phyloP scores from a whole-genome alignment of 2,329 filamentous ascomycete species.

The Ophiocordyceps robertsii region DNA sequence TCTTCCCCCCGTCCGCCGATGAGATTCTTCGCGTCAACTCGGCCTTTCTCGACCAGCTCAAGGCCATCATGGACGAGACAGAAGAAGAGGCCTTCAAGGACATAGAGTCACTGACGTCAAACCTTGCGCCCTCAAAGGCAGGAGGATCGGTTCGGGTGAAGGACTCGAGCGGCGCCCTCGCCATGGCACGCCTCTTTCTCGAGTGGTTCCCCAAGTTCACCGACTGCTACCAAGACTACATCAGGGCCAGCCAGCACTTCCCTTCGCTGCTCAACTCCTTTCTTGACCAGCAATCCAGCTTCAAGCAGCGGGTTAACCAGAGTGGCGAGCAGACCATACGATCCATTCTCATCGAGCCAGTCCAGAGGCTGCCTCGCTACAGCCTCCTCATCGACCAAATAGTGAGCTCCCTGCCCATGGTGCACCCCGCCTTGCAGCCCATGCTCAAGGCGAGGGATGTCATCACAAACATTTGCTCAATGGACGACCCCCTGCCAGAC shows the following conservation, averaged over 20 bases:
- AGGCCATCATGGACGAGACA: conserved; percentile 64
- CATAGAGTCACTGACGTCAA: conserved; percentile 45
- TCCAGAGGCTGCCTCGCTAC: conserved; percentile 87
- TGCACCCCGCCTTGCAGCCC: conserved; percentile 69
- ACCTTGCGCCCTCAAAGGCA: conserved; percentile 26
- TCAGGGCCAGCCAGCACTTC: conserved; percentile 79
- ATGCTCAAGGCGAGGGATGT: conserved; percentile 86
- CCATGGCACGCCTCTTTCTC: conserved; percentile 67
- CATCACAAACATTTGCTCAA: conserved; percentile 90
- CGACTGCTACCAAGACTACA: conserved; percentile 84
- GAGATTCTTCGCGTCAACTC: conserved; percentile 72
- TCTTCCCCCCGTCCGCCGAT: conserved; percentile 74
- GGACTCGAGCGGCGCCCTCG: conserved; percentile 65
- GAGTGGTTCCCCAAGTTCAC: conserved; percentile 93
- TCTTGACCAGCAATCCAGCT: conserved; percentile 68
- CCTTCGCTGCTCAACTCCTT: conserved; percentile 69
- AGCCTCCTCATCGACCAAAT: conserved; percentile 96
- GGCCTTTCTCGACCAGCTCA: conserved; percentile 64
- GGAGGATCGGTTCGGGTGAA: conserved; percentile 34
- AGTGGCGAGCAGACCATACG: conserved; percentile 83
- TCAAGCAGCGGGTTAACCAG: conserved; percentile 66
- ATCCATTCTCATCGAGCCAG: conserved; percentile 88
- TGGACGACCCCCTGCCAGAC: conserved; percentile 59
- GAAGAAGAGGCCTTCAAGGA: conserved; percentile 69
- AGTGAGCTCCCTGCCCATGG: conserved; percentile 68